phyloP scores from a whole-genome alignment of 1,284 basidiomycete genomes.

The Inonotus obliquus region DNA sequence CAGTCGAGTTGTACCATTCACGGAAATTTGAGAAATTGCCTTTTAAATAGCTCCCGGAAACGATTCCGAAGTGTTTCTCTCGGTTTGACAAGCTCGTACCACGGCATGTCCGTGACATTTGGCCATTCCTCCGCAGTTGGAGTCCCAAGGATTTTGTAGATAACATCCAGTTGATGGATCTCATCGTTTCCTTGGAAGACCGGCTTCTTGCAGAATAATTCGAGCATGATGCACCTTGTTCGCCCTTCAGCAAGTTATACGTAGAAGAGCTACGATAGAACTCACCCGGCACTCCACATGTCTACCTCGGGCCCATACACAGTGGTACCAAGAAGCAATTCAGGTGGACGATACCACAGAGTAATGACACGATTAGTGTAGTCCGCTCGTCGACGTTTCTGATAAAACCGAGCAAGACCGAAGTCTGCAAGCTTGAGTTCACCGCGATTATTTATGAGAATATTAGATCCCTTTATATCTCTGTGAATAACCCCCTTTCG shows the following conservation, averaged over 20 bases:
- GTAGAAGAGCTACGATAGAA: conserved; percentile 18
- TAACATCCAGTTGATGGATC: conserved; percentile 92
- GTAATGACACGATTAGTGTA: conserved; percentile 99
- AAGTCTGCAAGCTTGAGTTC: conserved; percentile 97
- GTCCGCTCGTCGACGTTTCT: conserved; percentile 84
- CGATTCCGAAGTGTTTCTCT: conserved; percentile 65
- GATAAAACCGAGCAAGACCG: conserved; percentile 95
- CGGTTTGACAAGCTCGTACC: conserved; percentile 98
- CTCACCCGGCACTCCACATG: conserved; percentile 98
- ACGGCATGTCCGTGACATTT: conserved; percentile 78
- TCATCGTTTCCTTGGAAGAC: conserved; percentile 97
- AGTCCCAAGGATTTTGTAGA: conserved; percentile 89
- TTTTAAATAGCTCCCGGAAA: conserved; percentile 76
- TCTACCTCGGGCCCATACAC: conserved; percentile 99
- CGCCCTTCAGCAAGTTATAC: neutral
- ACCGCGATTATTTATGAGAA: conserved; percentile 89
- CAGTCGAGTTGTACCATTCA: conserved; percentile 11
- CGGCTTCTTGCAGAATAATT: conserved; percentile 92
- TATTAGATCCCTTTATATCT: conserved; percentile 98
- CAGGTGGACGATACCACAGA: conserved; percentile 97
- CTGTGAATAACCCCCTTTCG: conserved; percentile 94
- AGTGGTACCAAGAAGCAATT: conserved; percentile 93
- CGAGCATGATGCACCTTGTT: conserved; percentile 93
- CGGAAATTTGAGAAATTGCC: conserved; percentile 42
- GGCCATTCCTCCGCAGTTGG: conserved; percentile 84